Conservation (phyloP, 148 eudicot species). For the Chenopodium album region DNA sequence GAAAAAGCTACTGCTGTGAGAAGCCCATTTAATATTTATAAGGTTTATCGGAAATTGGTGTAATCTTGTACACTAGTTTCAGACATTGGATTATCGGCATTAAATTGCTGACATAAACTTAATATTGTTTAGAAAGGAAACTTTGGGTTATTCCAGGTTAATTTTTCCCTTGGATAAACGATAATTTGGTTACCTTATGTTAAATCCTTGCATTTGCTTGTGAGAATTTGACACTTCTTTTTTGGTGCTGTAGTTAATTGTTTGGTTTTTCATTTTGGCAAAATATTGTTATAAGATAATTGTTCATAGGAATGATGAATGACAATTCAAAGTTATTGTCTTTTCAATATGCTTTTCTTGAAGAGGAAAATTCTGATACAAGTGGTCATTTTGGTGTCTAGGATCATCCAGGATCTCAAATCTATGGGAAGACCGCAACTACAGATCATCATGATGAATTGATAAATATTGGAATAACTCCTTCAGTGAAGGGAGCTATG, state of each 20-base stretch:
- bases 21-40: background rate
- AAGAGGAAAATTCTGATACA: background rate
- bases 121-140: background rate
- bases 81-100: background rate
- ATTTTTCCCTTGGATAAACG: background rate
- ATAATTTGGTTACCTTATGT: background rate
- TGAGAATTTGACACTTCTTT: background rate
- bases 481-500: conserved; percentile 47
- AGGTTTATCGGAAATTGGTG: background rate
- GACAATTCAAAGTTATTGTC: background rate
- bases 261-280: background rate
- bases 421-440: conserved; percentile 69
- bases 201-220: background rate
- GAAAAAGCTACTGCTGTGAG: background rate
- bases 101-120: background rate
- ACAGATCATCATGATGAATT: conserved; percentile 76
- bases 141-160: background rate
- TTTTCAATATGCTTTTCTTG: background rate
- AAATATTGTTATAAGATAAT: background rate
- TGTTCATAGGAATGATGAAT: background rate
- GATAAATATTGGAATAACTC: conserved; percentile 60
- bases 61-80: background rate
- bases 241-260: background rate
- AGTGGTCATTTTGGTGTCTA: conserved; percentile 24
- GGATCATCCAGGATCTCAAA: conserved; percentile 65